Evolutionary conservation across 2,329 filamentous ascomycete genomes (phyloP).

Genomic region (Alternaria arborescens): DNA sequence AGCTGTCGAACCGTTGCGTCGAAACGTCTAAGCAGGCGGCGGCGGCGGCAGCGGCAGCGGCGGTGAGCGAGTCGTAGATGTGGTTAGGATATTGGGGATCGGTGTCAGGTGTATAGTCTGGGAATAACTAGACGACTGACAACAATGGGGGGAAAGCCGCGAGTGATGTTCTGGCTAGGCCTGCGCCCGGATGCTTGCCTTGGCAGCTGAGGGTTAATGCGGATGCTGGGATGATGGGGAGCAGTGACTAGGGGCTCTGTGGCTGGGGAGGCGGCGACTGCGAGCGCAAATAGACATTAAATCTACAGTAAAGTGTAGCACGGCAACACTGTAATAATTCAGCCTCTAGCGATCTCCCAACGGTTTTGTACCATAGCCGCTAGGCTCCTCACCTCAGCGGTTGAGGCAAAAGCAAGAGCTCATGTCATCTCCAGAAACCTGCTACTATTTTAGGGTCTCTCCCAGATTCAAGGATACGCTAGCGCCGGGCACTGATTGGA

Average conservation of each 20-base stretch:
- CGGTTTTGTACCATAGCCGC: not conserved
- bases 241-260: conserved; percentile 23
- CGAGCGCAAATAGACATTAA: not conserved
- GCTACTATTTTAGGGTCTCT: conserved; percentile 35
- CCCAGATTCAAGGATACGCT: conserved; percentile 19
- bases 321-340: not conserved
- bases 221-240: conserved; percentile 31
- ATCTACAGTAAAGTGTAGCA: not conserved
- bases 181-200: conserved; percentile 32
- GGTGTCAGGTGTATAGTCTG: conserved; percentile 6
- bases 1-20: conserved; percentile 20
- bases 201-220: conserved; percentile 33
- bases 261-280: conserved; percentile 19
- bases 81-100: conserved; percentile 4
- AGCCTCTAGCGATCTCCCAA: not conserved
- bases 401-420: conserved; percentile 8
- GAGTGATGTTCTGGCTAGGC: conserved; percentile 25
- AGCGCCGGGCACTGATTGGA: conserved; percentile 29
- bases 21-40: conserved; percentile 11
- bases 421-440: conserved; percentile 29
- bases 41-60: not conserved
- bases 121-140: conserved; percentile 3
- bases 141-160: conserved; percentile 14
- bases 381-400: conserved; percentile 26
- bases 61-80: conserved; percentile 13